phyloP scores from a whole-genome alignment of 768 basidiomycete species.

The Lentinula sp. region DNA sequence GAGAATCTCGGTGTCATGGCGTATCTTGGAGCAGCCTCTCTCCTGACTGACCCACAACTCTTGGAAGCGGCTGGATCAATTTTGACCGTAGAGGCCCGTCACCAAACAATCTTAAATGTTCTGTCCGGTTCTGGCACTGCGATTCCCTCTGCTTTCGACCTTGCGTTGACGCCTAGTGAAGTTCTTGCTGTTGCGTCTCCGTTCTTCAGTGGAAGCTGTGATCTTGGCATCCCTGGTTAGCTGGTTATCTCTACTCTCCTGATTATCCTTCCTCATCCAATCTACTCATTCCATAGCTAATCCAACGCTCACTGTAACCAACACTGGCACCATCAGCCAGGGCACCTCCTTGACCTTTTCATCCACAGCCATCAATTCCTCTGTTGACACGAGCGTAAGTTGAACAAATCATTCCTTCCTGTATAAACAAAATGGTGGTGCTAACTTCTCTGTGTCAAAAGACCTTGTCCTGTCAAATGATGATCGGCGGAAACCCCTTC shows the following conservation, averaged over 20 bases:
- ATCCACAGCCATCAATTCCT: conserved; percentile 49
- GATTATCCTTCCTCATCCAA: background rate
- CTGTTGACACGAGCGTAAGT: conserved; percentile 35
- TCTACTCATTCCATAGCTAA: conserved; percentile 37
- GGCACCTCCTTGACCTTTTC: conserved; percentile 63
- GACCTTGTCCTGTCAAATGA: conserved; percentile 70
- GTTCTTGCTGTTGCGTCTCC: conserved; percentile 62
- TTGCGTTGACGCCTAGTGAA: conserved; percentile 62
- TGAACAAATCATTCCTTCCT: background rate
- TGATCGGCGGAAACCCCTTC: conserved; percentile 52
- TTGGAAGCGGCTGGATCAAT: conserved; percentile 68
- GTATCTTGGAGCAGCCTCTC: conserved; percentile 67
- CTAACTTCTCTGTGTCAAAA: conserved; percentile 14
- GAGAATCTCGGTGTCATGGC: conserved; percentile 74
- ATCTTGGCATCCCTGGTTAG: conserved; percentile 50
- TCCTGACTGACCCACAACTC: conserved; percentile 54
- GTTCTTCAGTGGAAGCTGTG: conserved; percentile 64
- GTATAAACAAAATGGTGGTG: background rate
- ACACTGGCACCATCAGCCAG: conserved; percentile 45
- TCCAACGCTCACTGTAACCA: conserved; percentile 55
- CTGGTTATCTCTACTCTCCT: background rate
- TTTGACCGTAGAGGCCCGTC: conserved; percentile 77
- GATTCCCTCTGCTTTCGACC: conserved; percentile 67
- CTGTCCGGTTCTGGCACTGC: conserved; percentile 49
- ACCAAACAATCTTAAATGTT: conserved; percentile 73